Base-by-base conservation (phyloP, 2,329 filamentous ascomycete genomes). In the Fusarium sp. region DNA sequence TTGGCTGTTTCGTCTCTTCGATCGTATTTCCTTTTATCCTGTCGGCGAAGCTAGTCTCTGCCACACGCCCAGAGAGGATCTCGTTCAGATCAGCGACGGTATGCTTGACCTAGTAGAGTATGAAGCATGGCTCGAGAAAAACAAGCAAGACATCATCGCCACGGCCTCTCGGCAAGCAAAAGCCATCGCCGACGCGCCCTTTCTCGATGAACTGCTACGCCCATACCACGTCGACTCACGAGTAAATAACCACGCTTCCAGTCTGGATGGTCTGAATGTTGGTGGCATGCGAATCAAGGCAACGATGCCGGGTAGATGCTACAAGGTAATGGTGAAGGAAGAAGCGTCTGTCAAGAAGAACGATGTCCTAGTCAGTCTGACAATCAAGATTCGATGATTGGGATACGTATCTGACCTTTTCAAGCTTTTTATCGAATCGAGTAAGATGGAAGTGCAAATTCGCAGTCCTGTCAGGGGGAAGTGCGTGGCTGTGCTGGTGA, bases 361-460 rank as follows among this genome's bases (percentile, higher is more conserved):
- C 6, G 73, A 75, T 21, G 49, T 70, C 6, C 19, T 75, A 39
- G 72, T 74, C 35, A 60, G 68, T 58, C 7, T 10, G 13, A n/a
- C 10, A 11, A 11, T 35, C 10, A 5, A 32, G 8, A 10, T 23
- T 11, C n/a, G 6, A 15, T 11, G 6, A 19, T 19, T 3, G 14
- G 9, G 32, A 17, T 29, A 29, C 13, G 19, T 27, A 15, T 17
- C 52, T 61, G 19, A 62, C 50, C 19, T 27, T 11, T 25, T n/a
- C 10, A 32, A 72, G 68, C 46, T 71, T 13, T 75, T 63, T 60
- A 65, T 76, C 19, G 73, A 76, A 54, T 75, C 73, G n/a, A 75
- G 72, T 47, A 76, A 76, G 67, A 76, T 76, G 74, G 74, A 75
- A 46, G 59, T 76, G n/a, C 70, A 73, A 38, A 72, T 76, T 45